Evolutionary conservation across 2,329 filamentous ascomycete species (phyloP).

Genomic region (Trichoderma polysporum): DNA sequence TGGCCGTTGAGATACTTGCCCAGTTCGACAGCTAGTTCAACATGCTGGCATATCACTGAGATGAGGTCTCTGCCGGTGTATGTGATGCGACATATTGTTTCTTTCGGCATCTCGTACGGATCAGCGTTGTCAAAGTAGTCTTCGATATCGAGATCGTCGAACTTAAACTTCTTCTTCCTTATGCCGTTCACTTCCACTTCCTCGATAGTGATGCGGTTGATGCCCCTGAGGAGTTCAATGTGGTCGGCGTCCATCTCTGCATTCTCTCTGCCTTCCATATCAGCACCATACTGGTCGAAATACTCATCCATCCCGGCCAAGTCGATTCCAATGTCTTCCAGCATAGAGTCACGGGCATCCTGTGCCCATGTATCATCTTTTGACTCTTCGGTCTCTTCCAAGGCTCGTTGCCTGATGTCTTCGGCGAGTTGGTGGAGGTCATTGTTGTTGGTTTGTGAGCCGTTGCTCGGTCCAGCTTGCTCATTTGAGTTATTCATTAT

Average conservation of each 20-base stretch:
- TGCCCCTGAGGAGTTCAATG: conserved; percentile 3
- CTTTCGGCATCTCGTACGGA: conserved; percentile 29
- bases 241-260: background rate
- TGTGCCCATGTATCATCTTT: background rate
- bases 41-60: conserved; percentile 42
- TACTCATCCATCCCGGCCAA: background rate
- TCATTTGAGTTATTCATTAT: conserved; percentile 16
- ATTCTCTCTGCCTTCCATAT: background rate
- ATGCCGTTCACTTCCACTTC: conserved; percentile 21
- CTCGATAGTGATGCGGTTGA: conserved; percentile 19
- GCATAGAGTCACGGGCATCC: background rate
- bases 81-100: conserved; percentile 24
- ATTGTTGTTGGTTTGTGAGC: background rate
- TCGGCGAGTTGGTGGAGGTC: conserved; percentile 25
- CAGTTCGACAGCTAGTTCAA: conserved; percentile 56
- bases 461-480: conserved; percentile 9
- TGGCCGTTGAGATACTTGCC: conserved; percentile 52
- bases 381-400: conserved; percentile 22
- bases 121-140: conserved; percentile 33
- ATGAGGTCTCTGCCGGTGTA: conserved; percentile 43
- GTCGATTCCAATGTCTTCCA: conserved; percentile 8
- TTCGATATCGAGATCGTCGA: conserved; percentile 29
- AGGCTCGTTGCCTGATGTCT: conserved; percentile 26
- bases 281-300: background rate
- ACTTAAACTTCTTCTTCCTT: conserved; percentile 31